Conservation (phyloP, 2,329 filamentous ascomycete species). For the Chaetothyriales sp. region DNA sequence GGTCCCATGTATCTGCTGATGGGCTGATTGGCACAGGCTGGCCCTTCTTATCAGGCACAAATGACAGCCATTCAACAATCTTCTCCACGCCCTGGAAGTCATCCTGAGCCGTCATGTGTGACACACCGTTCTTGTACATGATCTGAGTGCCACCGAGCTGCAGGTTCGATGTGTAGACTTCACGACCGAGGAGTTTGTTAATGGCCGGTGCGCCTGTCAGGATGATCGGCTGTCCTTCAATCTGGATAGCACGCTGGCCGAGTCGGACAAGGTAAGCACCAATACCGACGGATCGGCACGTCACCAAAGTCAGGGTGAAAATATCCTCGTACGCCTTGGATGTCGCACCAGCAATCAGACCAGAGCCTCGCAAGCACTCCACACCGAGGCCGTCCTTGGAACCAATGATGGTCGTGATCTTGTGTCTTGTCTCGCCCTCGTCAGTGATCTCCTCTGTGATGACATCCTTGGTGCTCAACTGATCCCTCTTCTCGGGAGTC, state of each 20-base stretch:
- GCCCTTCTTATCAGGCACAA: slow-evolving; percentile 88
- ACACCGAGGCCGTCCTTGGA: slow-evolving; percentile 93
- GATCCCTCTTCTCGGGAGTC: slow-evolving; percentile 68
- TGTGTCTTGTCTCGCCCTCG: slow-evolving; percentile 77
- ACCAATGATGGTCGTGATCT: slow-evolving; percentile 86
- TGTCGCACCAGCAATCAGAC: slow-evolving; percentile 94
- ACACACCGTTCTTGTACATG: slow-evolving; percentile 99
- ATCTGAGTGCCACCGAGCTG: slow-evolving; percentile 99
- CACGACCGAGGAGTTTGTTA: slow-evolving; percentile 94
- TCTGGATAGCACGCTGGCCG: slow-evolving; percentile 94
- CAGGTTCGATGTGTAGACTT: slow-evolving; percentile 97
- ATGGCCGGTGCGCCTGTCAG: slow-evolving; percentile 92
- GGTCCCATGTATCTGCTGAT: slow-evolving; percentile 76
- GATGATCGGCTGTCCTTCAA: slow-evolving; percentile 97
- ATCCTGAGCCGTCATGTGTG: slow-evolving; percentile 93
- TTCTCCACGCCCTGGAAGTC: slow-evolving; percentile 96
- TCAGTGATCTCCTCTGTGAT: slow-evolving; percentile 79
- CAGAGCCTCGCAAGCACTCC: slow-evolving; percentile 89
- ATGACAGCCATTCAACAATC: slow-evolving; percentile 97
- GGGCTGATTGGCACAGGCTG: slow-evolving; percentile 85
- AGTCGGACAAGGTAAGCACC: slow-evolving; percentile 97
- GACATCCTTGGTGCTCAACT: slow-evolving; percentile 67
- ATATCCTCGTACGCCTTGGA: slow-evolving; percentile 97
- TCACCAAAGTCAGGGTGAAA: slow-evolving; percentile 94
- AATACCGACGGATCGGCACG: slow-evolving; percentile 96